A percentile compares a stretch with the other conserved stretches of the same genome.
Evolutionary conservation across 169 alveolate genomes (phyloP).

Genomic region (Theileria luwenshuni): DNA sequence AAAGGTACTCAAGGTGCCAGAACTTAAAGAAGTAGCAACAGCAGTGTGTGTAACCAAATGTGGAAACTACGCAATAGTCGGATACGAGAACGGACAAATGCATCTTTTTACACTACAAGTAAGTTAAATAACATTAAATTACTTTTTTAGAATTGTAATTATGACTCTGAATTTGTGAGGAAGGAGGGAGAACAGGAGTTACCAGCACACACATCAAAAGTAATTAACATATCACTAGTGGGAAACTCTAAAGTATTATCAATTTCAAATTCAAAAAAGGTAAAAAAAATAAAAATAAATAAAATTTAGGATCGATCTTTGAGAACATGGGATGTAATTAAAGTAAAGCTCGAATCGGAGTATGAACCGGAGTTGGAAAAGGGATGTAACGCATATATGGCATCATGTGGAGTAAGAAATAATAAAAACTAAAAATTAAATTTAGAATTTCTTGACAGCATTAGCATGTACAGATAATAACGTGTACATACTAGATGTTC

Average conservation of each 20-base stretch:
- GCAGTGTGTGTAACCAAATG: conserved; percentile 88
- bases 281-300: background rate
- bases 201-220: conserved; percentile 52
- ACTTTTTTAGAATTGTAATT: conserved; percentile 48
- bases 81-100: conserved; percentile 86
- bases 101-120: conserved; percentile 90
- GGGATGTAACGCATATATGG: conserved; percentile 35
- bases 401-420: conserved; percentile 33
- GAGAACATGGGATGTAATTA: conserved; percentile 39
- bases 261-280: conserved; percentile 47
- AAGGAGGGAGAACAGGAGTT: background rate
- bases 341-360: conserved; percentile 11
- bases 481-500: conserved; percentile 53
- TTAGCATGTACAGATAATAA: conserved; percentile 59
- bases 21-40: conserved; percentile 68
- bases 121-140: background rate
- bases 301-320: conserved; percentile 40
- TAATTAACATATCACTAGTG: conserved; percentile 34
- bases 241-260: conserved; percentile 47
- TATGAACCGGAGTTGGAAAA: conserved; percentile 62
- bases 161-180: conserved; percentile 43
- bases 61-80: conserved; percentile 93
- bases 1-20: conserved; percentile 32
- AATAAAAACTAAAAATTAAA: background rate
- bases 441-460: conserved; percentile 45